Conservation (phyloP, 768 basidiomycete species). For the Termitomyces sp. region DNA sequence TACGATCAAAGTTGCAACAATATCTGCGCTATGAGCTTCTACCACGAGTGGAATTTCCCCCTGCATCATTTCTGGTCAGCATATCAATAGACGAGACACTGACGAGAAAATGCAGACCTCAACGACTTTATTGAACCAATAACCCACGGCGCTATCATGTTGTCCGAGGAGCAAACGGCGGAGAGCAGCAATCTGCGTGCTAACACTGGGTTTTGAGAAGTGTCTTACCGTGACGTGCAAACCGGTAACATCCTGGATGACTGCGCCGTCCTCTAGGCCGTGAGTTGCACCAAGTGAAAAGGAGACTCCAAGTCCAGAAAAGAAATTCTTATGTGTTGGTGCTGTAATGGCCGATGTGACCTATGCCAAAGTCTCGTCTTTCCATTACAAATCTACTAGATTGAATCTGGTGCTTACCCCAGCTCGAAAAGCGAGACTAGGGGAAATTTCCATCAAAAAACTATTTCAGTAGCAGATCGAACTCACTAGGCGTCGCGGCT, state of each 20-base stretch:
- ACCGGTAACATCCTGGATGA: conserved; percentile 60
- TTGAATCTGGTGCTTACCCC: conserved; percentile 45
- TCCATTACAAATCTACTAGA: background rate
- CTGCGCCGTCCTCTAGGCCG: conserved; percentile 55
- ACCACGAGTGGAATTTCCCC: conserved; percentile 74
- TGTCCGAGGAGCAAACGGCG: conserved; percentile 57
- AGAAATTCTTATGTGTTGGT: conserved; percentile 49
- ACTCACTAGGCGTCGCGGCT: conserved; percentile 71
- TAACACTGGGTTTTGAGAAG: conserved; percentile 52
- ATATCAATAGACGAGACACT: background rate
- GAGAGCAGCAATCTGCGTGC: conserved; percentile 77
- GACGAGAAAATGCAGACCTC: conserved; percentile 26
- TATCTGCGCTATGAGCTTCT: conserved; percentile 72
- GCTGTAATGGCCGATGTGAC: conserved; percentile 61
- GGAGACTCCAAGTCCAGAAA: conserved; percentile 60
- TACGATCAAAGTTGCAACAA: conserved; percentile 72
- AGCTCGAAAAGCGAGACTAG: conserved; percentile 61
- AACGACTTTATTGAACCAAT: conserved; percentile 43
- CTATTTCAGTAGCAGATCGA: background rate
- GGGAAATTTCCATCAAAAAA: background rate
- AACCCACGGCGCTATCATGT: conserved; percentile 30
- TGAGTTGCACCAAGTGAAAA: conserved; percentile 62
- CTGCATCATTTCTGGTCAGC: conserved; percentile 24
- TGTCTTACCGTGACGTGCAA: conserved; percentile 64
- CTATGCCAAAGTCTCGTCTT: conserved; percentile 14